Evolutionary conservation across 352 stramenopile genomes (phyloP).

Genomic region (Globisporangium nunn): DNA sequence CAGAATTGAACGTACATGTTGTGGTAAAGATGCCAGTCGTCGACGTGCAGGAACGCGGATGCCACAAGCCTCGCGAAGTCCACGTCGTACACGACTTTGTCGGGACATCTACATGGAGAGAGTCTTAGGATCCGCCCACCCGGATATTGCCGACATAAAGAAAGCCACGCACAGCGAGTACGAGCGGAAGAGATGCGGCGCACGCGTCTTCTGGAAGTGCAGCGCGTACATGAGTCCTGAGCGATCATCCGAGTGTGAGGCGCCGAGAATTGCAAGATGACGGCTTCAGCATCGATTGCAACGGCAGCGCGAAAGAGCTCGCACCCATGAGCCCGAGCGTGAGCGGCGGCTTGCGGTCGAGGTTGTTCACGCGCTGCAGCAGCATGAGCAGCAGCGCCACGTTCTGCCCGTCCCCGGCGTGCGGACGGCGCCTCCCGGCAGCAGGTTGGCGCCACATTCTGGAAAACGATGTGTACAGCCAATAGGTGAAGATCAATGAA

Average conservation of each 20-base stretch:
- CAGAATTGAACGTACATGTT: conserved; percentile 60
- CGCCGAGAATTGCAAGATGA: too few species aligned
- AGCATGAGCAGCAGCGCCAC: conserved; percentile 30
- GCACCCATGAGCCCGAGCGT: conserved; percentile 39
- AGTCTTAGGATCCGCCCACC: too few species aligned
- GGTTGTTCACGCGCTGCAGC: conserved; percentile 34
- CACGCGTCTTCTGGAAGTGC: conserved; percentile 42
- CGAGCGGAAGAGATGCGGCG: conserved; percentile 22
- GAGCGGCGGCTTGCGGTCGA: conserved; percentile 60
- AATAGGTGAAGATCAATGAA: too few species aligned
- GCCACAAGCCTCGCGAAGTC: conserved; percentile 44
- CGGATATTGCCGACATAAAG: neutral
- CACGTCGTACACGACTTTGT: conserved; percentile 30
- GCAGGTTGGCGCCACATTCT: neutral
- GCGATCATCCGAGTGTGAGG: too few species aligned
- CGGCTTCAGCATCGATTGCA: too few species aligned
- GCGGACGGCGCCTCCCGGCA: neutral
- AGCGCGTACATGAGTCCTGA: conserved; percentile 46
- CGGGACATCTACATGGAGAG: conserved; percentile 46
- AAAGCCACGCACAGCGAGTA: conserved; percentile 39
- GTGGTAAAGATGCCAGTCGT: conserved; percentile 87
- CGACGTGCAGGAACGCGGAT: conserved; percentile 75
- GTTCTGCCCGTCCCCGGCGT: conserved; percentile 7
- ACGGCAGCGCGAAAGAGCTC: neutral
- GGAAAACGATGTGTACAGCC: too few species aligned